Evolutionary conservation across 225 moss, liverwort and hornwort genomes (phyloP).

Genomic region (Ulota crispa): DNA sequence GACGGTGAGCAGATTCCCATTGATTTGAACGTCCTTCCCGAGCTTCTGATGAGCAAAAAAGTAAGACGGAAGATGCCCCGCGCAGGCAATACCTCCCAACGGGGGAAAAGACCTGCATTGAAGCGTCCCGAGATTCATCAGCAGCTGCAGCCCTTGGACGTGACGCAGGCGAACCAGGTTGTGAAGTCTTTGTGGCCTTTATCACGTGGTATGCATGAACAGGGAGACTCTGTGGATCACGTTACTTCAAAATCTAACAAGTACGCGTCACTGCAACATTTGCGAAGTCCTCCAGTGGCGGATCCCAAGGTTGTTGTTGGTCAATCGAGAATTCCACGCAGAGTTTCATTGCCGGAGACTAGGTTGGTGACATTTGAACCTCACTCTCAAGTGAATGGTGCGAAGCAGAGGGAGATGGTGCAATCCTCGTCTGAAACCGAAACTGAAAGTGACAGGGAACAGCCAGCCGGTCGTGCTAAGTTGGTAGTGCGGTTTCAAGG

Average conservation of each 20-base stretch:
- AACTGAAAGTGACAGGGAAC: conserved; percentile 62
- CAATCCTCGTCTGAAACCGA: conserved; percentile 56
- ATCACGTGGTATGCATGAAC: not conserved
- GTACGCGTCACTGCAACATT: conserved; percentile 23
- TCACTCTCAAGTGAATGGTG: conserved; percentile 10
- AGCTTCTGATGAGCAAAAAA: conserved; percentile 52
- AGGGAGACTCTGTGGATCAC: conserved; percentile 16
- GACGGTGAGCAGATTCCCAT: conserved; percentile 52
- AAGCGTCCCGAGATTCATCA: conserved; percentile 56
- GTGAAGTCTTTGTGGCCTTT: conserved; percentile 61
- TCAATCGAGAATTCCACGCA: conserved; percentile 28
- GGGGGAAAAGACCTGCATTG: conserved; percentile 38
- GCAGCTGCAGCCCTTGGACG: conserved; percentile 52
- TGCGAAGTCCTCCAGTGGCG: conserved; percentile 31
- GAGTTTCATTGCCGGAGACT: conserved; percentile 16
- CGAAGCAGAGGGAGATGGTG: conserved; percentile 17
- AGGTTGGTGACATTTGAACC: conserved; percentile 12
- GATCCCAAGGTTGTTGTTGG: conserved; percentile 31
- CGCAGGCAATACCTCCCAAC: conserved; percentile 5
- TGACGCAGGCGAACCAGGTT: conserved; percentile 46
- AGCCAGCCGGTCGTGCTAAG: conserved; percentile 31
- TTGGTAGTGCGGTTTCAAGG: conserved; percentile 33
- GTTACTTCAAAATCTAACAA: conserved; percentile 34
- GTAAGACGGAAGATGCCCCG: conserved; percentile 40
- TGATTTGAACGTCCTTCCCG: conserved; percentile 58